Conservation (phyloP, 345 rosid species). For the Populus euphratica region DNA sequence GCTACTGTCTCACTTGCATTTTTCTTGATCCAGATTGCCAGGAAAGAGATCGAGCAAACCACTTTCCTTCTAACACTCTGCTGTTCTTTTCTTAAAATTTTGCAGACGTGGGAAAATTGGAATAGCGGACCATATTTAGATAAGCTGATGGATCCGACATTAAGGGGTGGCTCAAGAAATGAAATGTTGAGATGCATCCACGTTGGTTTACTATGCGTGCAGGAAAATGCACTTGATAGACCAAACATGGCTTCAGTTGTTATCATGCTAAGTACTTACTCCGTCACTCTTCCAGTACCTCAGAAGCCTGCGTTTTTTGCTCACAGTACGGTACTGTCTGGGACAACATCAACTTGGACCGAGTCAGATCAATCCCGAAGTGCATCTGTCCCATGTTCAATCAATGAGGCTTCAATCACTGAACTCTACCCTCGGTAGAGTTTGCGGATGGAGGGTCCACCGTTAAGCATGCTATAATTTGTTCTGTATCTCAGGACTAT, state of each 20-base stretch:
- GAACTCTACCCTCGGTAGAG: too few relatives aligned
- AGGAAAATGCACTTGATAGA: constrained; percentile 35
- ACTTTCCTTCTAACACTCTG: not conserved
- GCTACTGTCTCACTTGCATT: not conserved
- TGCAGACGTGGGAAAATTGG: constrained; percentile 32
- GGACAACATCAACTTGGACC: too few relatives aligned
- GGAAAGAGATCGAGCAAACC: too few relatives aligned
- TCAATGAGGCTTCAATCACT: too few relatives aligned
- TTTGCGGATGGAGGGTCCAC: too few relatives aligned
- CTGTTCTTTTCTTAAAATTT: not conserved
- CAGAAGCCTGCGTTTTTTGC: not conserved
- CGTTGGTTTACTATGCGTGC: constrained; percentile 52
- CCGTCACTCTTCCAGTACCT: not conserved
- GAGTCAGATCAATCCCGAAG: too few relatives aligned
- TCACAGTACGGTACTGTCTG: too few relatives aligned
- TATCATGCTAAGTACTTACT: not conserved
- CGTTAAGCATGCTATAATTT: too few relatives aligned
- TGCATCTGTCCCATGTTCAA: too few relatives aligned
- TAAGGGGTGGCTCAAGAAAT: constrained; percentile 8
- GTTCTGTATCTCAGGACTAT: too few relatives aligned
- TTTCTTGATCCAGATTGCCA: too few relatives aligned
- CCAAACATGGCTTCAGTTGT: constrained; percentile 10
- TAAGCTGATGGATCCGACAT: constrained; percentile 7
- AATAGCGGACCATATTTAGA: constrained; percentile 12
- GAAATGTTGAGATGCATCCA: constrained; percentile 50